Evolutionary conservation across 2,329 filamentous ascomycete species (phyloP), one percentile per base, ranked within the genome.

Genomic region (Fusarium xyrophilum): DNA sequence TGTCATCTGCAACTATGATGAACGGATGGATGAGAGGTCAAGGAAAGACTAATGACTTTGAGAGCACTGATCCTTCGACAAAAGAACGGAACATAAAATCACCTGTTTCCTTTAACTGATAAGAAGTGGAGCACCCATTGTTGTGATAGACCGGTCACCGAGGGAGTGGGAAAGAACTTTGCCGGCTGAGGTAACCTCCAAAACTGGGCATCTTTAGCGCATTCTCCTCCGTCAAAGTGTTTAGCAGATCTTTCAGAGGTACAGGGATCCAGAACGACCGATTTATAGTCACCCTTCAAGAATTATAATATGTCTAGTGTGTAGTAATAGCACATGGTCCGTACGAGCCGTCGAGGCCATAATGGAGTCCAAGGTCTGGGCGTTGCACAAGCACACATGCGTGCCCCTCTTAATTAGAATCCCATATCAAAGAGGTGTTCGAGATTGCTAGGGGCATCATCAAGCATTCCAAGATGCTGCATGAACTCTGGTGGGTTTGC

Each of bases 401-500:
- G 3, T 10, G 2, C 25, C 11, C 14, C 7, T 17, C 8, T 7
- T 1, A 5, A 17, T 21, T 30, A 60, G 7, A 39, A 46, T 4
- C 36, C 59, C 56, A 61, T 61, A 10, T 62, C 30, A n/a, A 63
- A 62, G 2, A 63, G 40, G 2, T 30, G 30, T 7, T 62, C 60
- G 3, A 63, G 14, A 10, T 32, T 35, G 2, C 4, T 28, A 1
- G 60, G 30, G 1, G 40, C 21, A 8, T 62, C 44, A 1, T 63
- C 60, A 7, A 63, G 57, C 7, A 62, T 23, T 7, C 60, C 60
- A 12, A 63, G 57, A 5, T 63, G 60, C 19, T 62, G 57, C 57
- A 63, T 63, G 14, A 63, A 63, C 17, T 63, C 57, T 13, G 57
- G 48, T 12, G 60, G 60, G 10, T 63, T 63, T 0, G 60, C 60